Conservation (phyloP, 1,284 basidiomycete species). For the Veloporphyrellus conicus region DNA sequence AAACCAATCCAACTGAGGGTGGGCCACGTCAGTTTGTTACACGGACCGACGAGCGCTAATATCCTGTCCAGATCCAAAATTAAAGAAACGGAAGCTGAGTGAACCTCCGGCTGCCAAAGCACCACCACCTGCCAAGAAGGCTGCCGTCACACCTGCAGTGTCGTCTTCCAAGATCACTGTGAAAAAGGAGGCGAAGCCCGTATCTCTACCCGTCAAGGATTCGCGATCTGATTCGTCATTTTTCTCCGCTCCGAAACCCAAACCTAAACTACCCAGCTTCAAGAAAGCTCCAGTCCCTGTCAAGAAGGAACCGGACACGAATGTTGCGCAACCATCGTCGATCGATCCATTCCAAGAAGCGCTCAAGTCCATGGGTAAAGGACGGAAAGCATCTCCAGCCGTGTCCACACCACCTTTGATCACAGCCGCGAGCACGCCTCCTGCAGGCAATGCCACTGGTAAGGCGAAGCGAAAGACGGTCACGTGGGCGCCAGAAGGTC, state of each 20-base stretch:
- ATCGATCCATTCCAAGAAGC: slow-evolving; percentile 77
- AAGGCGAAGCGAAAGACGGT: slow-evolving; percentile 69
- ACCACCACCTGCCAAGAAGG: slow-evolving; percentile 61
- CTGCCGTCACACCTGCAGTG: slow-evolving; percentile 42
- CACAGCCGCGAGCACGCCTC: slow-evolving; percentile 33
- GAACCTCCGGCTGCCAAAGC: slow-evolving; percentile 47
- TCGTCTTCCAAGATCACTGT: slow-evolving; percentile 34
- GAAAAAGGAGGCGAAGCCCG: slow-evolving; percentile 45
- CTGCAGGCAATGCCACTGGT: slow-evolving; percentile 36
- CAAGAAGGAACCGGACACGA: slow-evolving; percentile 53
- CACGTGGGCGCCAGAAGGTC: slow-evolving; percentile 67
- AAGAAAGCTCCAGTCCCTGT: slow-evolving; percentile 58
- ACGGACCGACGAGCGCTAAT: slow-evolving; percentile 26
- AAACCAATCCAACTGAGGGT: slow-evolving; percentile 59
- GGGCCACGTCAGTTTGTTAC: slow-evolving; percentile 54
- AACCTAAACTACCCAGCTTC: slow-evolving; percentile 73
- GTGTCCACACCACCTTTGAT: slow-evolving; percentile 38
- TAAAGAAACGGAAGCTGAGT: slow-evolving; percentile 68
- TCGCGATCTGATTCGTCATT: slow-evolving; percentile 79
- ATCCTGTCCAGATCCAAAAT: slow-evolving; percentile 45
- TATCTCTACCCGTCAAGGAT: slow-evolving; percentile 54
- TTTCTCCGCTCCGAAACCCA: slow-evolving; percentile 79
- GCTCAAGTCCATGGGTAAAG: slow-evolving; percentile 66
- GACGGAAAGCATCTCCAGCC: slow-evolving; percentile 51
- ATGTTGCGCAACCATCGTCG: slow-evolving; percentile 71